Percentiles rank a stretch among this genome's conserved stretches.
Evolutionary conservation across 345 rosid genomes (phyloP).

Genomic region (Toxicodendron radicans): DNA sequence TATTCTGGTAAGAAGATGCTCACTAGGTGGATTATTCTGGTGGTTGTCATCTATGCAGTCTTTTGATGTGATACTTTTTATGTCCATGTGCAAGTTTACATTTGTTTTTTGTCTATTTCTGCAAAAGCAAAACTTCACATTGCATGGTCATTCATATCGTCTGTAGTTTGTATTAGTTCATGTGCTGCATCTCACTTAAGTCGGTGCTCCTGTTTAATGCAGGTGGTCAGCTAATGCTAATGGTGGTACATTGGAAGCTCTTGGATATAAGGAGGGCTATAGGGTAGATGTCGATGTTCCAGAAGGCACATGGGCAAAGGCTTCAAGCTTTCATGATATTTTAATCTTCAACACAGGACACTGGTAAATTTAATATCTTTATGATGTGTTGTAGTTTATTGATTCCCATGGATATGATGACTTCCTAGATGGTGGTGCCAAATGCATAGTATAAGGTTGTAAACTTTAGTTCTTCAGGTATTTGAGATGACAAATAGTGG

Average conservation of each 20-base stretch:
- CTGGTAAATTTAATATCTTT: slow-evolving; percentile 49
- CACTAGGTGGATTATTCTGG: neutral
- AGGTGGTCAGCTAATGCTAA: slow-evolving; percentile 74
- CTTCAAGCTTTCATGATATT: slow-evolving; percentile 75
- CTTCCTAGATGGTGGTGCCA: neutral
- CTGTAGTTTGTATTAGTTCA: neutral
- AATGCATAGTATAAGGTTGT: neutral
- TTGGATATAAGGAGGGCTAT: slow-evolving; percentile 86
- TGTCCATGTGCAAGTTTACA: neutral
- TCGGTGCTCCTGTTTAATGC: slow-evolving; percentile 19
- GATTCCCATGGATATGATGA: neutral
- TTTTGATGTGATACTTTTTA: neutral
- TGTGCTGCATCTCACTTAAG: neutral
- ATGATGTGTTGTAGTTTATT: neutral
- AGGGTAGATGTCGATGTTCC: slow-evolving; percentile 92
- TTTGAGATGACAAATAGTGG: no score
- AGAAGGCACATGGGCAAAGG: slow-evolving; percentile 78
- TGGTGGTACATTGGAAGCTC: slow-evolving; percentile 71
- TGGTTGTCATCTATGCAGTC: neutral
- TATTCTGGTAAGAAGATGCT: neutral
- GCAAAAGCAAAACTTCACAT: neutral
- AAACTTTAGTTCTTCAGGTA: no score
- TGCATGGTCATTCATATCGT: neutral
- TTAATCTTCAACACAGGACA: slow-evolving; percentile 86
- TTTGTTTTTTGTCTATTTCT: neutral